Base-by-base conservation (phyloP, 306 rosid species). In the Carpinus viminea region DNA sequence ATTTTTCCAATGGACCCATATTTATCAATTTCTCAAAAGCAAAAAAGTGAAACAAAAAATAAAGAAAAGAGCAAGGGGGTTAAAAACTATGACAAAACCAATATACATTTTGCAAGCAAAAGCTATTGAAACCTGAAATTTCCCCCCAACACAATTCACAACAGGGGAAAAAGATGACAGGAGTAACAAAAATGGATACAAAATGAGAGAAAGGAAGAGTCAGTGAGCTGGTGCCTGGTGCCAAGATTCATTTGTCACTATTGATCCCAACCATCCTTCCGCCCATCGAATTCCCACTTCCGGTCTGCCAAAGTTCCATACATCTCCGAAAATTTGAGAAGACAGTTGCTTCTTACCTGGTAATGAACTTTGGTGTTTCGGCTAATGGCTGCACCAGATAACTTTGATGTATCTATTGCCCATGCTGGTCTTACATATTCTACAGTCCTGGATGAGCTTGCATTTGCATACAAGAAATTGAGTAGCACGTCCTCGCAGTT, bases 221-320 rank as follows among this genome's bases (percentile, higher is more conserved):
- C 72, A 72, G 59, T 72, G 85, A 78, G 74, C 74, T 74, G 50
- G 85, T 83, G 66, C 54, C 18, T 74, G 50, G 85, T 83, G 66
- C 54, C 18, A 75, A 77, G 31, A 41, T 26, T 60, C 78, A 60
- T 52, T 48, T 73, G 75, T 73, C 61, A 54, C 92, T 96, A 96
- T 83, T 84, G 86, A 90, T 96, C 99, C 99, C 99, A 96, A 36
- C 98, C 97, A 70, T 96, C 99, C 81, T 86, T 90, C 73, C 99
- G 83, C 54, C 85, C 86, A 50, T 88, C 83, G 20, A 96, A 96
- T 70, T 87, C 88, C 89, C 88, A 89, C 82, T 93, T 93, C 1
- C 88, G 89, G 57, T 77, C 89, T 0, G 86, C 90, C 81, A 96
- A 84, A 76, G 87, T 84, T 52, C 91, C 98, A 80, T 91, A 96